Evolutionary conservation across 169 alveolate genomes (phyloP), one percentile per base, ranked within the genome.

Genomic region (Cytauxzoon felis): DNA sequence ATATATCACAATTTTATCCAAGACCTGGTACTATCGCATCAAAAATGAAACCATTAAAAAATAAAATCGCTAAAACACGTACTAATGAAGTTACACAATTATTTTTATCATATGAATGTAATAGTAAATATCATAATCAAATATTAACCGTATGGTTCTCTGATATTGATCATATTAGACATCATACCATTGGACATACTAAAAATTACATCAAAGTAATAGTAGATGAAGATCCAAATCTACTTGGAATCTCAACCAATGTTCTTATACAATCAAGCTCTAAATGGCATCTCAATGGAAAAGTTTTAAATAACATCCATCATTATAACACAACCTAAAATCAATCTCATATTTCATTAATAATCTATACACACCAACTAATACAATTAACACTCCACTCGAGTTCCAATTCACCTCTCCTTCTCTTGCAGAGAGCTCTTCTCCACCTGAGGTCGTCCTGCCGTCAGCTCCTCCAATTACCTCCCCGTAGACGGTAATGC

Each of bases 1-100:
- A 97, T 82, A 97, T 96, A 60, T 92, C 97, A 16, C 96, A 97
- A 88, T 97, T 95, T 76, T 97, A 95, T 68, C 97, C 99, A 23
- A 79, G 99, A 33, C 61, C 80, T n/a, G 89, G 88, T n/a, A 82
- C 89, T 6, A 63, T 62, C 40, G 85, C 86, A 40, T 51, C 54
- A 43, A 65, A 73, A 48, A 88, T 88, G 93, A 90, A 89, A 42
- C 83, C 84, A 26, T 88, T 89, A 23, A 88, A 89, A 47, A 88
- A 93, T 11, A 83, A 91, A 67, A 93, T 93, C 58, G 94, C 91
- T 27, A 95, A 95, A 60, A 67, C 73, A 49, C 80, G 99, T 54
- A 87, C 95, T 40, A 87, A 88, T 29, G 93, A 87, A 18, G 78
- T 95, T 3, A 94, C 98, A 26, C 78, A 91, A 27, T 87, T 92